These are phyloP conservation scores for Volutella citrinella DNA, from an alignment of 2,329 filamentous ascomycete genomes.

Conservation along the genomic window DNA sequence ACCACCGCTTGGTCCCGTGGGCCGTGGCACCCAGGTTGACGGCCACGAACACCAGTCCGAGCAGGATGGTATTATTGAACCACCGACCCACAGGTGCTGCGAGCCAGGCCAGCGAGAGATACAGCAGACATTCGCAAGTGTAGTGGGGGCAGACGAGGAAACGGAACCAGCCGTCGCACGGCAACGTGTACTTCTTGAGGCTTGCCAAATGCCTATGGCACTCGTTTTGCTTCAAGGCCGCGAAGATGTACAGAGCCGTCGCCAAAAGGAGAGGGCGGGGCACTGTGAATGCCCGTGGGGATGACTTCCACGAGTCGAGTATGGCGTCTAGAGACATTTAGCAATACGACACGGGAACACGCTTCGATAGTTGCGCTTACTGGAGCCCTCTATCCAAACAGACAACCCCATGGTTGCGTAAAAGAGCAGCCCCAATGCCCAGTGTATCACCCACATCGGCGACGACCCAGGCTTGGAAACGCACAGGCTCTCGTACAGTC, in stretches of 20 bases:
- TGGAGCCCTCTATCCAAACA: constrained; percentile 79
- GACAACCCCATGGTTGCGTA: constrained; percentile 72
- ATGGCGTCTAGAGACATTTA: constrained; percentile 34
- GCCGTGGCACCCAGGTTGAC: constrained; percentile 83
- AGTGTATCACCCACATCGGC: constrained; percentile 83
- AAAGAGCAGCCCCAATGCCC: constrained; percentile 73
- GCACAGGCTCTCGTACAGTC: constrained; percentile 70
- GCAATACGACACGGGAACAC: no score
- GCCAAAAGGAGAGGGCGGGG: constrained; percentile 39
- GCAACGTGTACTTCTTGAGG: constrained; percentile 80
- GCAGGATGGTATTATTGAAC: constrained; percentile 71
- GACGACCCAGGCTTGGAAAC: constrained; percentile 63
- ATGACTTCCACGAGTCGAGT: constrained; percentile 30
- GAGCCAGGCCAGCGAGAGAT: constrained; percentile 71
- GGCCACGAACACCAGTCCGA: constrained; percentile 68
- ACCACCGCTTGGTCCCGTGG: constrained; percentile 74
- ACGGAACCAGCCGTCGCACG: constrained; percentile 68
- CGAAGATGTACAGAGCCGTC: constrained; percentile 63
- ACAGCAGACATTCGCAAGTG: constrained; percentile 81
- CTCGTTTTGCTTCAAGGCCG: constrained; percentile 70
- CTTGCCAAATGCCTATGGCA: constrained; percentile 69
- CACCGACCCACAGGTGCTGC: constrained; percentile 65
- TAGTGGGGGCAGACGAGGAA: constrained; percentile 85
- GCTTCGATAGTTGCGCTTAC: no score
- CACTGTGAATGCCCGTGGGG: constrained; percentile 11